Evolutionary conservation across 1,284 basidiomycete species (phyloP).

Genomic region (Cutaneotrichosporon arboriforme): DNA sequence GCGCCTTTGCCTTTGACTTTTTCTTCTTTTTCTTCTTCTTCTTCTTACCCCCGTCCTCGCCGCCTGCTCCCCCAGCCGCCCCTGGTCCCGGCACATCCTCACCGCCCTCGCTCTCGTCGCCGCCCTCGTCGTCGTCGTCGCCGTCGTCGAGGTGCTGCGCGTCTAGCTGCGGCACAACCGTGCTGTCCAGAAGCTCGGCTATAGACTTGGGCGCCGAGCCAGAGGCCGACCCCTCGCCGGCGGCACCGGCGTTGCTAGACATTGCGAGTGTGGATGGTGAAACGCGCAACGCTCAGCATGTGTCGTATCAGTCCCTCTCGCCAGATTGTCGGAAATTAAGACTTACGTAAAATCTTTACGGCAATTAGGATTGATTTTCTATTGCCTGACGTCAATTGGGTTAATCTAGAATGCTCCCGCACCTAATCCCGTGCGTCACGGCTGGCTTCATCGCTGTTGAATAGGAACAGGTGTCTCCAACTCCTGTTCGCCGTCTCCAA

Average conservation of each 20-base stretch:
- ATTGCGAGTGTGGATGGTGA: neutral
- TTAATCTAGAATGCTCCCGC: neutral
- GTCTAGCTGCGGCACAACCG: constrained; percentile 12
- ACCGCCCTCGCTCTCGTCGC: constrained; percentile 9
- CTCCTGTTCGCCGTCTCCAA: no score
- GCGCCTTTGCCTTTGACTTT: constrained; percentile 41
- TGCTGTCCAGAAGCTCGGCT: neutral
- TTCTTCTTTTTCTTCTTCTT: constrained; percentile 26
- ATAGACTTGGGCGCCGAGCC: neutral
- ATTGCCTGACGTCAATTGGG: no score
- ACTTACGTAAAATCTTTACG: neutral
- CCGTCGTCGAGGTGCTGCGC: constrained; percentile 9
- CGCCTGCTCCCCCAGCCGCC: constrained; percentile 20
- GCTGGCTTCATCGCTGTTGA: no score
- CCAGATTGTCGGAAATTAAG: neutral
- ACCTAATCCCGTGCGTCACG: neutral
- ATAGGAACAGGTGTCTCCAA: no score
- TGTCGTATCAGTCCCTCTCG: no score
- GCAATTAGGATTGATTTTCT: neutral
- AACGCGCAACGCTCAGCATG: neutral
- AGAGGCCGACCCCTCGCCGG: neutral
- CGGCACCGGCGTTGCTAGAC: neutral
- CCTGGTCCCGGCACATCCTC: constrained; percentile 16
- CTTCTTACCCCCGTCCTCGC: constrained; percentile 20
- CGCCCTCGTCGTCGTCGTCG: constrained; percentile 11